Evolutionary conservation across 345 rosid genomes (phyloP), one percentile per base, ranked within the genome.

Genomic region (Salix udensis): DNA sequence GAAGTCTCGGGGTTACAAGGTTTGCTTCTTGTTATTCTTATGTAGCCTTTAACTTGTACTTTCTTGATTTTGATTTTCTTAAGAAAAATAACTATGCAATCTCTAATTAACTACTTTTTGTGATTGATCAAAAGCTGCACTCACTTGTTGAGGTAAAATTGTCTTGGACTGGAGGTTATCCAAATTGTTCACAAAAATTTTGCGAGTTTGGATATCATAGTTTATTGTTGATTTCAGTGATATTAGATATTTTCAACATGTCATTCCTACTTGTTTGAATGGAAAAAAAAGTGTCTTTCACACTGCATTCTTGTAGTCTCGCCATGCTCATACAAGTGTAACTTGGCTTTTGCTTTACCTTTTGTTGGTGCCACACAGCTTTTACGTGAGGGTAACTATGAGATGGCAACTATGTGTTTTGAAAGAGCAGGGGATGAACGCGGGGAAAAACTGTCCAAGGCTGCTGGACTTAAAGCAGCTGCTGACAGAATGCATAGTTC

Each of bases 341-440:
- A 48, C 10, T 18, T 34, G 9, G 13, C 1, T 48, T 60, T 60
- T 66, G 36, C 42, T 23, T 73, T 55, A 30, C 18, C 36, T 65
- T 71, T 36, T 11, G 31, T 65, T 69, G 23, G 76, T 61, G n/a
- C 8, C 42, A 34, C 72, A 72, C 84, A 89, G 91, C 86, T 89
- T 34, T 84, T 86, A 50, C 73, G 39, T 6, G 85, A 83, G 70
- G 66, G 70, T 19, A 86, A 85, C 58, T 89, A 77, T 76, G 83
- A 76, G 66, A 86, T 84, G 89, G 89, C 89, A 34, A 79, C 83
- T 30, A 70, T 71, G 74, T 89, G 91, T 65, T 89, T 89, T 39
- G 84, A 81, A 81, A 86, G 77, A 82, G 89, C 91, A 6, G 80
- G 81, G 23, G 86, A 83, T 68, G 52, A 31, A 3, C 71, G 80